Conservation (phyloP, 805 yeast species). For the Pichia paraexigua region DNA sequence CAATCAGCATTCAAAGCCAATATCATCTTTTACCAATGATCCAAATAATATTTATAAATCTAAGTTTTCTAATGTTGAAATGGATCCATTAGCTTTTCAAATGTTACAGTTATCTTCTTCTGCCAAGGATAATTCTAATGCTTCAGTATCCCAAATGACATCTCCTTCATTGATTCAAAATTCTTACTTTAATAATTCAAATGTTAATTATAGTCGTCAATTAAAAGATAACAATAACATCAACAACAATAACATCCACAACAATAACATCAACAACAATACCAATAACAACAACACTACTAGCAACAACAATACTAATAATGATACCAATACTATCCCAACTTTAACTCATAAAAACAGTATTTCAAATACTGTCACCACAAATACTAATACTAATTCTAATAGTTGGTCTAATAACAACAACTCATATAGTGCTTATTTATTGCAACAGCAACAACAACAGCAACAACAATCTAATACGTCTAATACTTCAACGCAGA, state of each 20-base stretch:
- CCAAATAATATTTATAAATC: slow-evolving; percentile 5
- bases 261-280: slow-evolving; percentile 3
- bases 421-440: slow-evolving; percentile 1
- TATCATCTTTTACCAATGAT: background rate
- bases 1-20: background rate
- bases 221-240: background rate
- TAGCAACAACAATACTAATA: background rate
- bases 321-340: background rate
- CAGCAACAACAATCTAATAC: background rate
- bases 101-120: slow-evolving; percentile 17
- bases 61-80: slow-evolving; percentile 17
- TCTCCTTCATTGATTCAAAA: slow-evolving; percentile 9
- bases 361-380: background rate
- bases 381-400: background rate
- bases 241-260: slow-evolving; percentile 1
- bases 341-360: background rate
- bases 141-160: slow-evolving; percentile 10
- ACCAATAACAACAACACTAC: background rate
- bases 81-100: slow-evolving; percentile 23
- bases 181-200: slow-evolving; percentile 7
- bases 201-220: slow-evolving; percentile 8
- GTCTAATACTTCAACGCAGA: background rate
- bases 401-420: background rate
- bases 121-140: slow-evolving; percentile 3
- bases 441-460: slow-evolving; percentile 3